A percentile compares a stretch with the other conserved stretches of the same genome.
These are phyloP conservation scores for Scenedesmus sp. DNA, from an alignment of 163 green algal species.

Conservation along the genomic window DNA sequence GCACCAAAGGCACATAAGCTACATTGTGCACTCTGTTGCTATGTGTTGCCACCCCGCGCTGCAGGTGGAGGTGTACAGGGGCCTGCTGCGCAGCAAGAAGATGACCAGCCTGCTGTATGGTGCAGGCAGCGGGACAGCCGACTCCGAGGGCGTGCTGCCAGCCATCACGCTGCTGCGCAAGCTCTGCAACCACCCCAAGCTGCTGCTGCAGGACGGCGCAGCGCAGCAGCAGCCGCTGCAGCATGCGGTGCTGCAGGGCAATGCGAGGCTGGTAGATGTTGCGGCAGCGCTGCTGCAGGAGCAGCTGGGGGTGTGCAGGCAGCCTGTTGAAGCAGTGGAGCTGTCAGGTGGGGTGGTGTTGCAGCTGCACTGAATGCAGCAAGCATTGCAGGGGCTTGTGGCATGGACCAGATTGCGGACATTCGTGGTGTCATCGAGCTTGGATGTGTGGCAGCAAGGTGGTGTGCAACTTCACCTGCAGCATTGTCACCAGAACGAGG, in stretches of 20 bases:
- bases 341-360: slow-evolving; percentile 23
- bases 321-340: slow-evolving; percentile 13
- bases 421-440: too few species aligned
- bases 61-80: slow-evolving; percentile 67
- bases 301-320: neutral
- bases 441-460: too few species aligned
- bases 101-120: slow-evolving; percentile 57
- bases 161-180: slow-evolving; percentile 78
- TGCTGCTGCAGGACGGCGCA: slow-evolving; percentile 48
- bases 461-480: too few species aligned
- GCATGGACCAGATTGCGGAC: too few species aligned
- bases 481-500: too few species aligned
- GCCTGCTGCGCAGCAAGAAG: slow-evolving; percentile 61
- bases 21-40: neutral
- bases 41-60: neutral
- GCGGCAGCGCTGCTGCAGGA: slow-evolving; percentile 19
- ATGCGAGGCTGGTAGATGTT: neutral
- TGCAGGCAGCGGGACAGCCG: slow-evolving; percentile 17
- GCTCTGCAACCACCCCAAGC: slow-evolving; percentile 74
- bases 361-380: neutral
- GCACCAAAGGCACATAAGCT: too few species aligned
- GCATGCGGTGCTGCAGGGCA: neutral
- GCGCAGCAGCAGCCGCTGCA: neutral
- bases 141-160: slow-evolving; percentile 59
- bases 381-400: neutral